phyloP scores from a whole-genome alignment of 768 basidiomycete genomes.

The Lactifluus rugatus region DNA sequence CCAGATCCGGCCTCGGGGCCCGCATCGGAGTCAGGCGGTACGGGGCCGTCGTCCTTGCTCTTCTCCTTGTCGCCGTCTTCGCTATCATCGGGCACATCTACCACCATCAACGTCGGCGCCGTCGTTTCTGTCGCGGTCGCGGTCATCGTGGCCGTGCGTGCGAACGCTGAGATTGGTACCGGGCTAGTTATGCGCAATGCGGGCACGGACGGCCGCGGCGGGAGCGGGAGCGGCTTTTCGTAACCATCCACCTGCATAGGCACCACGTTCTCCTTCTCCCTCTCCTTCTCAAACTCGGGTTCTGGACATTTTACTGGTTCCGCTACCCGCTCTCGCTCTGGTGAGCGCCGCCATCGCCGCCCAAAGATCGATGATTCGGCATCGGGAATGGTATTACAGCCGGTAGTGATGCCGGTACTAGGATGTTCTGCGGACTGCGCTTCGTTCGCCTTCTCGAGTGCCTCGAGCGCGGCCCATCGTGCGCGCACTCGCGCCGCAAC shows the following conservation, averaged over 20 bases:
- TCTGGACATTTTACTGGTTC: neutral
- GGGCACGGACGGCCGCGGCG: slow-evolving; percentile 3
- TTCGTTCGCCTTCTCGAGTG: slow-evolving; percentile 6
- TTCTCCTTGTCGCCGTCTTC: neutral
- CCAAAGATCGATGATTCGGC: neutral
- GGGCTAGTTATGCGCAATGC: neutral
- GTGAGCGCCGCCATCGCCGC: neutral
- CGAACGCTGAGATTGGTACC: neutral
- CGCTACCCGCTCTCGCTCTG: neutral
- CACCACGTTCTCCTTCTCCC: slow-evolving; percentile 5
- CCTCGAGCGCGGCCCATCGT: slow-evolving; percentile 17
- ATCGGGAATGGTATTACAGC: neutral
- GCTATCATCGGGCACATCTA: neutral
- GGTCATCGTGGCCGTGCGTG: neutral
- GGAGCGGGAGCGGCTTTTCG: slow-evolving; percentile 16
- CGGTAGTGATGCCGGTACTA: neutral
- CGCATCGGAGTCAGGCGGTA: neutral
- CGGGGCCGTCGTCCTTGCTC: neutral
- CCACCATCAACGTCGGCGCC: neutral
- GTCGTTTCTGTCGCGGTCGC: neutral
- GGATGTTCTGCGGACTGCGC: neutral
- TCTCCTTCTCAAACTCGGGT: neutral
- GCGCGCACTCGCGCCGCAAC: slow-evolving; percentile 16
- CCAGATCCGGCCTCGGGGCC: neutral
- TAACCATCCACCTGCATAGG: slow-evolving; percentile 8